These are phyloP conservation scores for Hypholoma sublateritium DNA, from an alignment of 768 basidiomycete species.

Conservation along the genomic window DNA sequence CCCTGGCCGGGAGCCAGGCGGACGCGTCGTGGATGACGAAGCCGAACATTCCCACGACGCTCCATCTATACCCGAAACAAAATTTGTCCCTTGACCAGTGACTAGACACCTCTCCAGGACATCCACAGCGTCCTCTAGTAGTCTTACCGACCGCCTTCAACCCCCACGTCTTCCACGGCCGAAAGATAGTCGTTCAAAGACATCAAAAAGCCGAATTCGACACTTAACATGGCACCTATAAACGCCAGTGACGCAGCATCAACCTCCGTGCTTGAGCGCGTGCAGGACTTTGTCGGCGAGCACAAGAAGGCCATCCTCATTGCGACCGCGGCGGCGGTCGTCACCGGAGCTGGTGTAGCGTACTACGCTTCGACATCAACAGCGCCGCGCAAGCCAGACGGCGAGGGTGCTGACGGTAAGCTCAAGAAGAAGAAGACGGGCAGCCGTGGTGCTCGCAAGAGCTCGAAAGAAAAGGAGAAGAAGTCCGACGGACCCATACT, in stretches of 20 bases:
- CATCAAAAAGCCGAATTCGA: not conserved
- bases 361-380: constrained; percentile 62
- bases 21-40: not conserved
- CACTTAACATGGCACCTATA: constrained; percentile 4
- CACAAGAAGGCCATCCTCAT: constrained; percentile 77
- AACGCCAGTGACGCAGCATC: constrained; percentile 13
- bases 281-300: constrained; percentile 69
- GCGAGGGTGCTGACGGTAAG: constrained; percentile 37
- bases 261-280: constrained; percentile 51
- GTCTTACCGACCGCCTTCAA: not conserved
- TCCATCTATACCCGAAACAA: constrained; percentile 7
- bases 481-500: constrained; percentile 70
- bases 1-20: constrained; percentile 1
- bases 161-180: not conserved
- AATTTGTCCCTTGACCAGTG: constrained; percentile 7
- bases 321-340: constrained; percentile 67
- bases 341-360: constrained; percentile 69
- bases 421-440: constrained; percentile 41
- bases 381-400: constrained; percentile 16
- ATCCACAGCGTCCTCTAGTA: not conserved
- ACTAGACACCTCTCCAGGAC: not conserved
- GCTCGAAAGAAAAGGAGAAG: constrained; percentile 46
- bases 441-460: constrained; percentile 39
- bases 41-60: constrained; percentile 5
- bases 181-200: not conserved